Conservation (phyloP, 257 asterid species). For the Scutellaria minor region DNA sequence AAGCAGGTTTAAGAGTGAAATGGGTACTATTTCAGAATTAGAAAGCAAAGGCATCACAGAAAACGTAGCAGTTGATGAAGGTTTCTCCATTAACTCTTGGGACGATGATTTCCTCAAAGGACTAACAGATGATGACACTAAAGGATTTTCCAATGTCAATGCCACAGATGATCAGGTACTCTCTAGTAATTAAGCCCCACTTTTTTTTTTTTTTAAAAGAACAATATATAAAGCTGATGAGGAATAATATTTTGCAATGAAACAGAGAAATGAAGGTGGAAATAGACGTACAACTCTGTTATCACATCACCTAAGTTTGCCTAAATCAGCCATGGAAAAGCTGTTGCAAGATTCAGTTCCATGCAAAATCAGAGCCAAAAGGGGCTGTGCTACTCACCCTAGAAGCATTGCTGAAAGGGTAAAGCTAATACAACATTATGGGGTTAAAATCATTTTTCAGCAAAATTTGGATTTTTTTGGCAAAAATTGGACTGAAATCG, state of each 20-base stretch:
- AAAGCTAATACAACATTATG: background rate
- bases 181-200: background rate
- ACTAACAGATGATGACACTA: slow-evolving; percentile 30
- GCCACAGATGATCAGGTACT: slow-evolving; percentile 39
- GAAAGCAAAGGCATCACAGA: slow-evolving; percentile 40
- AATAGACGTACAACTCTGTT: slow-evolving; percentile 43
- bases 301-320: slow-evolving; percentile 80
- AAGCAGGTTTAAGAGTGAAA: slow-evolving; percentile 47
- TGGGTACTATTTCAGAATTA: slow-evolving; percentile 56
- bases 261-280: slow-evolving; percentile 55
- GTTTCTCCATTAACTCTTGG: slow-evolving; percentile 56
- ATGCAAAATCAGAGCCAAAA: slow-evolving; percentile 73
- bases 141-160: background rate
- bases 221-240: background rate
- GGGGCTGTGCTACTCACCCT: slow-evolving; percentile 94
- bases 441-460: too few relatives aligned
- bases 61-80: slow-evolving; percentile 30
- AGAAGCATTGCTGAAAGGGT: slow-evolving; percentile 98
- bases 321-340: slow-evolving; percentile 56
- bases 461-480: too few relatives aligned
- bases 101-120: slow-evolving; percentile 55
- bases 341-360: slow-evolving; percentile 75
- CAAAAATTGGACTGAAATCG: too few relatives aligned
- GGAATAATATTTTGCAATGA: background rate
- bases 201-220: background rate